These are phyloP conservation scores for Linaria vulgaris DNA, from an alignment of 257 asterid species.

Conservation along the genomic window DNA sequence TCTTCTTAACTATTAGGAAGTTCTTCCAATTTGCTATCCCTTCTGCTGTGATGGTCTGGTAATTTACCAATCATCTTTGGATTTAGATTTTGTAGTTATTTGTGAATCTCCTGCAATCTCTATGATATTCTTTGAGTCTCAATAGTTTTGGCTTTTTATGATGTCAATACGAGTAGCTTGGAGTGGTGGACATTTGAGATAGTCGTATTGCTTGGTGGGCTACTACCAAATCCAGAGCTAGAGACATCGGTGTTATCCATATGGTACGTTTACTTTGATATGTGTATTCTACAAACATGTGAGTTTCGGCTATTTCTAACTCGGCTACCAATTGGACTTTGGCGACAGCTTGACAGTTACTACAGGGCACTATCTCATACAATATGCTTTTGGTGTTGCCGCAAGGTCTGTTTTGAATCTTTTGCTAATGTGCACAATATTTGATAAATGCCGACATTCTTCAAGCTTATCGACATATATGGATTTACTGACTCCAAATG, in stretches of 20 bases:
- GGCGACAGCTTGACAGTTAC: conserved; percentile 55
- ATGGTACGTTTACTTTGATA: conserved; percentile 26
- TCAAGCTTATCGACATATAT: background rate
- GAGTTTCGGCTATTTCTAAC: background rate
- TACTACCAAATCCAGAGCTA: conserved; percentile 39
- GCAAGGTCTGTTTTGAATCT: conserved; percentile 51
- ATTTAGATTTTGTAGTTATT: background rate
- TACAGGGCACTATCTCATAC: conserved; percentile 56
- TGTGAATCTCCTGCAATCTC: background rate
- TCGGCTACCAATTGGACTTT: background rate
- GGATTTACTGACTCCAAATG: background rate
- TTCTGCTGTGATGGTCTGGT: conserved; percentile 47
- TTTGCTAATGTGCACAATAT: background rate
- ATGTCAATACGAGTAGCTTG: conserved; percentile 33
- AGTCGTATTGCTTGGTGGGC: conserved; percentile 40
- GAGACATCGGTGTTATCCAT: conserved; percentile 50
- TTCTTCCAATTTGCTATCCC: conserved; percentile 48
- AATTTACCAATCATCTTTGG: conserved; percentile 7
- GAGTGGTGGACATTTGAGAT: conserved; percentile 59
- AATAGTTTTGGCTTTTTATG: background rate
- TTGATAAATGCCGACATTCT: conserved; percentile 14
- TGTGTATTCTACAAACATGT: background rate
- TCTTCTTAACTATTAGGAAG: conserved; percentile 28
- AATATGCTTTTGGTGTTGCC: conserved; percentile 69
- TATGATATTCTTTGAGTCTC: background rate